Evolutionary conservation across 2,329 filamentous ascomycete species (phyloP).

Genomic region (Alternaria consortialis): DNA sequence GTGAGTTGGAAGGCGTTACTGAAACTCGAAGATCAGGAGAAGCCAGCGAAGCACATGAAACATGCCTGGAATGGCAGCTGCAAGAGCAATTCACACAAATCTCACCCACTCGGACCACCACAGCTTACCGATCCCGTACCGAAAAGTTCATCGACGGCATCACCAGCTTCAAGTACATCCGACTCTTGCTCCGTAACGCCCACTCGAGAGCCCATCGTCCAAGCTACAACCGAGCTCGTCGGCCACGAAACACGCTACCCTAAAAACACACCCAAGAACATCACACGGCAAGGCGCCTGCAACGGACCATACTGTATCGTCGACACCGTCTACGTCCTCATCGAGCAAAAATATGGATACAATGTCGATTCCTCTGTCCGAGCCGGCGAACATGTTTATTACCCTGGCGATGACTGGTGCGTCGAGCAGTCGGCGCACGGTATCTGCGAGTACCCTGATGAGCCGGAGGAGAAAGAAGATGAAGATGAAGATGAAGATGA

Average conservation of each 20-base stretch:
- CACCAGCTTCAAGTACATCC: background rate
- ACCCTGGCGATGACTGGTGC: background rate
- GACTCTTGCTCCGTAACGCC: background rate
- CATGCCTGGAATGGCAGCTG: background rate
- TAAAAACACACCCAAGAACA: background rate
- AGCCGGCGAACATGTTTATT: background rate
- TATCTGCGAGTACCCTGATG: background rate
- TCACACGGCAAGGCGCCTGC: background rate
- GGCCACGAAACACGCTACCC: background rate
- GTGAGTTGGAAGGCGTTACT: background rate
- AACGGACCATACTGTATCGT: constrained; percentile 1
- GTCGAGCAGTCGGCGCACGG: background rate
- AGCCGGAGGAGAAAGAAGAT: background rate
- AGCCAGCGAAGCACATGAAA: background rate
- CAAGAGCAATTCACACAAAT: background rate
- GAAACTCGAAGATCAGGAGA: background rate
- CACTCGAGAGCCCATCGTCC: background rate
- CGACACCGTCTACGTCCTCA: background rate
- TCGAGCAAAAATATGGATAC: background rate
- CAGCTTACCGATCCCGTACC: background rate
- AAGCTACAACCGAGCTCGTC: background rate
- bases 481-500: background rate
- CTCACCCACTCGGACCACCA: background rate
- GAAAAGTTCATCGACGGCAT: background rate
- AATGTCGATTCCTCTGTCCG: background rate